Base-by-base conservation (phyloP, 495 filamentous ascomycete genomes). In the Penicillium silybi region DNA sequence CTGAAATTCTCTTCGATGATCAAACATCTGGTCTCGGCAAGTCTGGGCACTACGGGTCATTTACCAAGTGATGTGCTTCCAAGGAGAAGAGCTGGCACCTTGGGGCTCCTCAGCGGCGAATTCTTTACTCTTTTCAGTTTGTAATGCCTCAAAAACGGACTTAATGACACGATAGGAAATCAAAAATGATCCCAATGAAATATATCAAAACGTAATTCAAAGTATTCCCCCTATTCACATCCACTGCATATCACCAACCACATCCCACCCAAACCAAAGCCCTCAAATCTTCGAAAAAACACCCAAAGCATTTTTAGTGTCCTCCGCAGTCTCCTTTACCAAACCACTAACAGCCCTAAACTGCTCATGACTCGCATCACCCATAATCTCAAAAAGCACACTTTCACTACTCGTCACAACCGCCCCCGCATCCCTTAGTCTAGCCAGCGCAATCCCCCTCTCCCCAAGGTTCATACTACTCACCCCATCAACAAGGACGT, bases 381-480 rank as follows among this genome's bases (percentile, higher is more conserved):
- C 89, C 84, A 98, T 81, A 64, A 84, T 86, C 77, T 97, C 92
- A 74, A 93, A 98, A 55, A 97, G 56, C 71, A 85, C 88, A 67
- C 89, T 87, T 82, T 98, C 93, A 69, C 89, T 95, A 41, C 85
- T 89, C 42, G 90, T 96, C 15, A 98, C 80, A 11, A 83, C 71
- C 32, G 84, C 92, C 0, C 92, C 92, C 37, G 84, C 90, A 58
- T 75, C 75, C 59, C 88, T 69, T 69, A 98, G 62, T 54, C 93
- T 63, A 27, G 75, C 82, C 32, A 98, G 71, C 54, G 93, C 92
- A 60, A 97, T 72, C 1, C 78, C 80, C 26, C 92, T 74, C 72
- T 98, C 93, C 64, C 88, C 84, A 18, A 72, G 66, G 69, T 96
- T 93, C 60, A 87, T 86, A 68, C 85, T 90, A 56, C 85, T 90